Evolutionary conservation across 495 filamentous ascomycete genomes (phyloP), one percentile per base, ranked within the genome.

Genomic region (Penicillium goetzii): DNA sequence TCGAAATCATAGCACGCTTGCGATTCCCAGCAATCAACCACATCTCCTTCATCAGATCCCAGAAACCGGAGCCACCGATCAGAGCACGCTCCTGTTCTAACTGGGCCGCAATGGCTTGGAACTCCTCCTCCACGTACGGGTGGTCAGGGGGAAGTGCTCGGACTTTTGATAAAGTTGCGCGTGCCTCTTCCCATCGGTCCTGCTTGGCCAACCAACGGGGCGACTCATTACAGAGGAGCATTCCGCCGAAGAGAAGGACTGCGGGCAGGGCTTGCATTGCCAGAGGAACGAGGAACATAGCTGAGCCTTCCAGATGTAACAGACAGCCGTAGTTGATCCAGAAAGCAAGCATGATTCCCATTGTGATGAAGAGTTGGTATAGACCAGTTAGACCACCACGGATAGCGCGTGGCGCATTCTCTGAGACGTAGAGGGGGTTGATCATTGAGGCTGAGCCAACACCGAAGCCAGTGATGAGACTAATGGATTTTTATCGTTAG

Each of bases 371-470:
- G 5, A 90, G 81, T 65, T 91, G 88, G 67, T 91, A 91, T 59
- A 90, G 78, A 53, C 87, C 88, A 30, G 87, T 90, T 38, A 92
- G 75, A 21, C 84, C 84, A 32, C 89, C 89, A 50, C 89, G 88
- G 65, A 91, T 90, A 38, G 86, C 87, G 49, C 89, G 80, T 4
- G 89, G 89, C 12, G 89, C 88, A 58, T 89, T 90, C 66, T 92
- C 89, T 32, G 80, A 74, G 49, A 84, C 76, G 66, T 82, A 84
- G 32, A 87, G 76, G 14, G 87, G 87, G 43, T 83, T 85, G 58
- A 89, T 76, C 85, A 89, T 88, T 23, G 84, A 85, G 28, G 86
- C 86, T 47, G 81, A 84, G 25, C 88, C 88, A 63, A 90, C 83
- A 30, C 88, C 88, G 21, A 91, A 69, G 21, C 90, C 90, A 52